Evolutionary conservation across 768 basidiomycete species (phyloP).

Genomic region (Boletales sp.): DNA sequence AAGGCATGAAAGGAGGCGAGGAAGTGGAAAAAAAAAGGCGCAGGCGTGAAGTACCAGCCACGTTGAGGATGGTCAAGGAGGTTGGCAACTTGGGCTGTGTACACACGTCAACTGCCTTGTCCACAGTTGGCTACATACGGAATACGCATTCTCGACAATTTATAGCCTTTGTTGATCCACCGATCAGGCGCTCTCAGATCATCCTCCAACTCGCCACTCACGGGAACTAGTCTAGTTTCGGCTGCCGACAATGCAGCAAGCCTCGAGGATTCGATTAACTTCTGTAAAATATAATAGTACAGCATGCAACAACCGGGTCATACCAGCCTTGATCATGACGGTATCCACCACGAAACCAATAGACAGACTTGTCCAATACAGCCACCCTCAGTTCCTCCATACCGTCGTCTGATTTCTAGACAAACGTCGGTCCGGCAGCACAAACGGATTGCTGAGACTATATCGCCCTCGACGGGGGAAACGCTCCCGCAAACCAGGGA

Average conservation of each 20-base stretch:
- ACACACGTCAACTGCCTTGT: neutral
- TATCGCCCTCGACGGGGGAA: slow-evolving; percentile 43
- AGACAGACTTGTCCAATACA: neutral
- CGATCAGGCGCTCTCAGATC: too few relatives aligned
- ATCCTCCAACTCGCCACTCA: neutral
- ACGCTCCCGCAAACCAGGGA: slow-evolving; percentile 58
- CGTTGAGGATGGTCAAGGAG: slow-evolving; percentile 7
- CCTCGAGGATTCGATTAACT: neutral
- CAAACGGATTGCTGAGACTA: slow-evolving; percentile 53
- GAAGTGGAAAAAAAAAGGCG: neutral
- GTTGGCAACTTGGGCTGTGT: slow-evolving; percentile 10
- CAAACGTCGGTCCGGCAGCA: slow-evolving; percentile 25
- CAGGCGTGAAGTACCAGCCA: too few relatives aligned
- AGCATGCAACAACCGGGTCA: slow-evolving; percentile 6
- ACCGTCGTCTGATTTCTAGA: slow-evolving; percentile 12
- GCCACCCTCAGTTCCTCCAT: slow-evolving; percentile 12
- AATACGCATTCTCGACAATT: too few relatives aligned
- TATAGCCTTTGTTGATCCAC: too few relatives aligned
- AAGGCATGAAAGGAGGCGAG: neutral
- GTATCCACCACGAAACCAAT: slow-evolving; percentile 4
- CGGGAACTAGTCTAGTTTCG: neutral
- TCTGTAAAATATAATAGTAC: slow-evolving; percentile 8
- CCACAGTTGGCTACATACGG: too few relatives aligned
- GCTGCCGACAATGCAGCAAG: too few relatives aligned
- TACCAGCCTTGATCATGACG: neutral